phyloP scores from a whole-genome alignment of 139 green algal genomes.

The Chlorella sp. region DNA sequence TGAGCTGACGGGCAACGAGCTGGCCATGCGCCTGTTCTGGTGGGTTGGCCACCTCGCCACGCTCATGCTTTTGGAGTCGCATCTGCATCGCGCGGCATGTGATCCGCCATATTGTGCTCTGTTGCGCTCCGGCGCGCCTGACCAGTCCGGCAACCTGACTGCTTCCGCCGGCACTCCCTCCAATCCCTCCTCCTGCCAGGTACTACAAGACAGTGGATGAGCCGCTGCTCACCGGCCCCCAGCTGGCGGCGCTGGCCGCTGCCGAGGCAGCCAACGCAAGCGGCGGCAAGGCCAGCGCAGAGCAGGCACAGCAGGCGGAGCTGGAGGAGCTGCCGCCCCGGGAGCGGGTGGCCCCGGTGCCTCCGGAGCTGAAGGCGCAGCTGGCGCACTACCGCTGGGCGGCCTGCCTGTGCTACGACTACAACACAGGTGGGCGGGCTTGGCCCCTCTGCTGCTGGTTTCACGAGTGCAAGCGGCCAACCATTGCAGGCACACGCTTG shows the following conservation, averaged over 20 bases:
- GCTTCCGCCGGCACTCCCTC: too few relatives aligned
- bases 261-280: too few relatives aligned
- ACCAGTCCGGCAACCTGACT: too few relatives aligned
- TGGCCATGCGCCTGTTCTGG: slow-evolving; percentile 39
- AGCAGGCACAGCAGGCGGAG: neutral
- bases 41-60: too few relatives aligned
- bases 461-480: too few relatives aligned
- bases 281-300: neutral
- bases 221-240: neutral
- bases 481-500: too few relatives aligned
- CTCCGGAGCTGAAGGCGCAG: neutral
- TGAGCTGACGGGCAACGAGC: slow-evolving; percentile 23
- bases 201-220: slow-evolving; percentile 3
- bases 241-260: neutral
- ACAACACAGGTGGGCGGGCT: neutral
- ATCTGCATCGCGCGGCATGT: too few relatives aligned
- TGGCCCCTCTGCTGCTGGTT: too few relatives aligned
- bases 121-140: too few relatives aligned
- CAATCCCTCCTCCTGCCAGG: too few relatives aligned
- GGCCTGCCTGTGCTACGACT: slow-evolving; percentile 35
- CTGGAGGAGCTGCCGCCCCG: neutral
- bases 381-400: neutral
- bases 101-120: too few relatives aligned
- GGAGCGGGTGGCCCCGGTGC: neutral
- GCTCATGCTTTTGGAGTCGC: too few relatives aligned